phyloP scores from a whole-genome alignment of 192 early-diverging fungal genomes.

The Linderina pennispora region DNA sequence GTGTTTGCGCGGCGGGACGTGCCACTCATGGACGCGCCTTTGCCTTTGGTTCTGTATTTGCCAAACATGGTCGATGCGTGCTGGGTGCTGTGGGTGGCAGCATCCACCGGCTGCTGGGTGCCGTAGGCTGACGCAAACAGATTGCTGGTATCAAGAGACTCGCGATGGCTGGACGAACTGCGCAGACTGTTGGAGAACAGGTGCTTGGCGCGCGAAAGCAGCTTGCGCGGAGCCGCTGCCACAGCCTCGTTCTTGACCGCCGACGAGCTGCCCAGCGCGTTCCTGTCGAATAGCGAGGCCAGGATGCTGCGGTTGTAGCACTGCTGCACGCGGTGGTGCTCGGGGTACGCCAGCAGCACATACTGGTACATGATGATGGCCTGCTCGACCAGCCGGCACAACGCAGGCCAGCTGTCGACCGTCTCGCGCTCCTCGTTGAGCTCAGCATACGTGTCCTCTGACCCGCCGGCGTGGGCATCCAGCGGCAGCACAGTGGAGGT shows the following conservation, averaged over 20 bases:
- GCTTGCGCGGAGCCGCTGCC: slow-evolving; percentile 39
- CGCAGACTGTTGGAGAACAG: too few relatives aligned
- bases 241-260: slow-evolving; percentile 31
- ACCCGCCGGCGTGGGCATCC: slow-evolving; percentile 6
- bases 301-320: slow-evolving; percentile 49
- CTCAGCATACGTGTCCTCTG: slow-evolving; percentile 36
- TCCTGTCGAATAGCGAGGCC: slow-evolving; percentile 44
- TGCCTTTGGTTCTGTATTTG: too few relatives aligned
- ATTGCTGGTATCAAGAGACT: slow-evolving; percentile 10
- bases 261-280: slow-evolving; percentile 38
- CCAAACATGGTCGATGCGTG: too few relatives aligned
- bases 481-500: slow-evolving; percentile 35
- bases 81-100: too few relatives aligned
- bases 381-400: slow-evolving; percentile 43
- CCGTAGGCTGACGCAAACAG: slow-evolving; percentile 37
- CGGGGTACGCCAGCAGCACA: slow-evolving; percentile 39
- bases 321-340: slow-evolving; percentile 45
- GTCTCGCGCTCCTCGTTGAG: slow-evolving; percentile 40
- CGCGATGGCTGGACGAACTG: slow-evolving; percentile 31
- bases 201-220: slow-evolving; percentile 42
- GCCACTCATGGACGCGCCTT: too few relatives aligned
- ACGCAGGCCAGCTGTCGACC: slow-evolving; percentile 37
- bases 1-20: too few relatives aligned
- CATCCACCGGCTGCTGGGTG: slow-evolving; percentile 27
- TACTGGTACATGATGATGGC: slow-evolving; percentile 42